Conservation (phyloP, 805 yeast species). For the Blastobotrys peoriensis region DNA sequence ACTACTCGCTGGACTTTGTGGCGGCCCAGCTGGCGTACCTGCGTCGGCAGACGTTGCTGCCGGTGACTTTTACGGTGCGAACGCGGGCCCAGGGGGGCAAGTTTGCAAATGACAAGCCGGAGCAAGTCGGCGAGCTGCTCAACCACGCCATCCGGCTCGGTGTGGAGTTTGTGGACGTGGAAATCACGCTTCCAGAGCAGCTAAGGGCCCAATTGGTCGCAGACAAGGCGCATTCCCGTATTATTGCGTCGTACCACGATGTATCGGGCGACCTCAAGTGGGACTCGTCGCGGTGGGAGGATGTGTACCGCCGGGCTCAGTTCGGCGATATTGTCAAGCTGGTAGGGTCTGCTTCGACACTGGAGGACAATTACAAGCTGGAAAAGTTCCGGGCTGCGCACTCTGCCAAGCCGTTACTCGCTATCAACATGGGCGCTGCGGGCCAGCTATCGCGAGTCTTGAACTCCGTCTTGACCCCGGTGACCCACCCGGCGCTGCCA, state of each 20-base stretch:
- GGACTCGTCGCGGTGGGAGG: constrained; percentile 69
- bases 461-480: constrained; percentile 75
- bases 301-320: constrained; percentile 61
- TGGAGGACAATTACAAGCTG: constrained; percentile 62
- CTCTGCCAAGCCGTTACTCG: constrained; percentile 59
- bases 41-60: constrained; percentile 58
- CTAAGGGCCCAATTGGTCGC: constrained; percentile 47
- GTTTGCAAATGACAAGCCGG: constrained; percentile 56
- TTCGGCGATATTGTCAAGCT: constrained; percentile 72
- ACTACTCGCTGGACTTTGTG: constrained; percentile 43
- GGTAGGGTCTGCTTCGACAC: constrained; percentile 65
- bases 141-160: constrained; percentile 68
- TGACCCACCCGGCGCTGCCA: constrained; percentile 66
- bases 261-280: constrained; percentile 56
- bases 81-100: constrained; percentile 77
- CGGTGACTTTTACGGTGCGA: constrained; percentile 77
- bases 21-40: constrained; percentile 67
- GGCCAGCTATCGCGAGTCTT: constrained; percentile 79
- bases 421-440: constrained; percentile 68
- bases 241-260: constrained; percentile 83
- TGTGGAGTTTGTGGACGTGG: constrained; percentile 74
- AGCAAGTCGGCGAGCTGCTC: constrained; percentile 45
- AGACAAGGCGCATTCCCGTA: constrained; percentile 53
- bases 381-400: constrained; percentile 64
- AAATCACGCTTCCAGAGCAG: constrained; percentile 58